Conservation (phyloP, 139 green algal genomes). For the Closterium sp. region DNA sequence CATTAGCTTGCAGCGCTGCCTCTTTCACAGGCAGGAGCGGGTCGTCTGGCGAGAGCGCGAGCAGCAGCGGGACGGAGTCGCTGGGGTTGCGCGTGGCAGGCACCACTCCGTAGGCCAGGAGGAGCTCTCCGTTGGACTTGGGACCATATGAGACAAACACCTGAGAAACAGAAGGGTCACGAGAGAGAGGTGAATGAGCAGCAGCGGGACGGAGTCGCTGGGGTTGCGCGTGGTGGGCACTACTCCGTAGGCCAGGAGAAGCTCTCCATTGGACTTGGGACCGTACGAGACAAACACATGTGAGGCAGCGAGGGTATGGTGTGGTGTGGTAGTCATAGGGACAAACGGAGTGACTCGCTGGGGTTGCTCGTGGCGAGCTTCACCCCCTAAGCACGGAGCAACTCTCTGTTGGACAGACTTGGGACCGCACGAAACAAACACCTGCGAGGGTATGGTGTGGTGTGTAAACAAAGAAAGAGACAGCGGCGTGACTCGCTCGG, state of each 20-base stretch:
- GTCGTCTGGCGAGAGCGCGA: conserved; percentile 35
- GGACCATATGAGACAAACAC: conserved; percentile 59
- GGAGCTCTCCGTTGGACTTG: conserved; percentile 63
- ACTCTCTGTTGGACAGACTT: too few species aligned
- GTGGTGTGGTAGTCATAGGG: too few species aligned
- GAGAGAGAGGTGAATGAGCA: conserved; percentile 38
- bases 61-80: conserved; percentile 53
- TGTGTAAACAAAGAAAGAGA: too few species aligned
- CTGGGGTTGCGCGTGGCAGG: conserved; percentile 60
- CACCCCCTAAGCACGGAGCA: too few species aligned
- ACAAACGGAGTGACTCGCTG: neutral
- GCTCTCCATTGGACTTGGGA: conserved; percentile 58
- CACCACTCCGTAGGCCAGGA: conserved; percentile 71
- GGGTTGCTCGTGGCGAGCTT: too few species aligned
- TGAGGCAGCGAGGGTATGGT: neutral
- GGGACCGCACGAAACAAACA: too few species aligned
- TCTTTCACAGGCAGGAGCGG: conserved; percentile 49
- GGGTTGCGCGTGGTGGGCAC: conserved; percentile 60
- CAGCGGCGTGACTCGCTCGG: too few species aligned
- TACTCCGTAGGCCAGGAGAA: conserved; percentile 73
- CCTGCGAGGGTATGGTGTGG: too few species aligned
- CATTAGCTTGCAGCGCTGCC: conserved; percentile 23
- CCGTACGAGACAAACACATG: conserved; percentile 58
- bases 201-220: conserved; percentile 44
- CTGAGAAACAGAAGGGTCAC: neutral